Evolutionary conservation across 2,329 filamentous ascomycete genomes (phyloP).

Genomic region (Rutstroemia sp.): DNA sequence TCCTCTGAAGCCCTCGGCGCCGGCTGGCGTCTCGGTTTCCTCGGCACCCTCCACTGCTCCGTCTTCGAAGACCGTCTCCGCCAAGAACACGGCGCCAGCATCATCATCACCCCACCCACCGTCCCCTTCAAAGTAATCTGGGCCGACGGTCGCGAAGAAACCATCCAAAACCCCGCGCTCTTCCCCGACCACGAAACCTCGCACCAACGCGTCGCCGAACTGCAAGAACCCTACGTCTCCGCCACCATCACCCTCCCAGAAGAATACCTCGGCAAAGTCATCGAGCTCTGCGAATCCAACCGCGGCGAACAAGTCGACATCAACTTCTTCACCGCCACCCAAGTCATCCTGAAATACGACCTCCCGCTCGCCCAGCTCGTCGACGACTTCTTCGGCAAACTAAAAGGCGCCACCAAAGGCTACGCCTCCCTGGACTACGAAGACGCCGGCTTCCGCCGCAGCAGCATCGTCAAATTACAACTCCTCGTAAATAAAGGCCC

Average conservation of each 20-base stretch:
- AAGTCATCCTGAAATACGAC: constrained; percentile 92
- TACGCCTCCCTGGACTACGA: constrained; percentile 97
- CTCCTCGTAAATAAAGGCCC: constrained; percentile 88
- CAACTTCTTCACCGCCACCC: constrained; percentile 83
- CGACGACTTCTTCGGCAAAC: constrained; percentile 93
- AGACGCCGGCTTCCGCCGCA: constrained; percentile 78
- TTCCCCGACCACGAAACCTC: constrained; percentile 65
- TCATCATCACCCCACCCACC: constrained; percentile 94
- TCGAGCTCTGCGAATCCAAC: constrained; percentile 87
- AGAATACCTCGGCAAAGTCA: constrained; percentile 88
- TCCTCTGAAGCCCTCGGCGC: constrained; percentile 89
- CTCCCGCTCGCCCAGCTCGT: constrained; percentile 84
- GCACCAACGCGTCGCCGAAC: constrained; percentile 46
- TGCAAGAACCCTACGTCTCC: constrained; percentile 69
- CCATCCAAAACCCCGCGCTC: constrained; percentile 78
- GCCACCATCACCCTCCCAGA: constrained; percentile 87
- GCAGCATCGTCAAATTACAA: constrained; percentile 80
- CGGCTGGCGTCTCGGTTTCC: constrained; percentile 87
- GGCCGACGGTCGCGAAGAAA: constrained; percentile 65
- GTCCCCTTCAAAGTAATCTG: constrained; percentile 86
- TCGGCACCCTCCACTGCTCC: constrained; percentile 97
- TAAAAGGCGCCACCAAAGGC: constrained; percentile 89
- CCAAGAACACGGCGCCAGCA: constrained; percentile 87
- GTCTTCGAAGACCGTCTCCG: constrained; percentile 94
- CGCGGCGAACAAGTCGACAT: constrained; percentile 81